Conservation (phyloP, 2,329 filamentous ascomycete species). For the Chaetomium strumarium region DNA sequence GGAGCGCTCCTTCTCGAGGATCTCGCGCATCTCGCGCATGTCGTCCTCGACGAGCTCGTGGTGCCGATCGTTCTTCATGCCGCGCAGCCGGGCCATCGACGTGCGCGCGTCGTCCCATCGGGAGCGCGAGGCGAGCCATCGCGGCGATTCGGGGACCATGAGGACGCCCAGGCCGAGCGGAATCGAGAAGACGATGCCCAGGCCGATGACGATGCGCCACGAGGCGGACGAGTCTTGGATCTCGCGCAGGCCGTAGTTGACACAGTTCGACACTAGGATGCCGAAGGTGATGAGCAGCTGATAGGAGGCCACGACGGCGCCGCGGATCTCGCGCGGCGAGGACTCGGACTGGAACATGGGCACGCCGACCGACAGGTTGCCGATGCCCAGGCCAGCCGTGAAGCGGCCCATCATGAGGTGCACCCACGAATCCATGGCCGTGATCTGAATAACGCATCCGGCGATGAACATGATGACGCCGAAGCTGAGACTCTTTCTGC, state of each 20-base stretch:
- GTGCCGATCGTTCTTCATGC: constrained; percentile 41
- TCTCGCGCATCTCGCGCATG: constrained; percentile 45
- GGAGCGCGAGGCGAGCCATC: constrained; percentile 46
- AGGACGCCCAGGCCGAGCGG: constrained; percentile 49
- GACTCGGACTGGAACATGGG: constrained; percentile 64
- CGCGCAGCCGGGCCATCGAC: constrained; percentile 49
- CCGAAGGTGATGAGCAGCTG: constrained; percentile 70
- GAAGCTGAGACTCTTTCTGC: constrained; percentile 20
- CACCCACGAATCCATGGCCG: constrained; percentile 53
- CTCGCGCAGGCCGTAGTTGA: constrained; percentile 47
- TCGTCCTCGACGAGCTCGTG: constrained; percentile 45
- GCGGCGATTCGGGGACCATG: constrained; percentile 50
- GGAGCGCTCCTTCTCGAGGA: constrained; percentile 39
- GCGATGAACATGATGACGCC: constrained; percentile 30
- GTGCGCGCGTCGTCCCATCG: constrained; percentile 43
- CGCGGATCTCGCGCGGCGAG: constrained; percentile 56
- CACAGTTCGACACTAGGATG: constrained; percentile 52
- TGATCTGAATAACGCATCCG: constrained; percentile 62
- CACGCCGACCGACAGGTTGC: constrained; percentile 58
- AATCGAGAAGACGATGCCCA: constrained; percentile 48
- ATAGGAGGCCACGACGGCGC: constrained; percentile 61
- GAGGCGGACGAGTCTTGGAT: constrained; percentile 39
- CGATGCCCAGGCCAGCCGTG: constrained; percentile 61
- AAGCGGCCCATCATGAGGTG: constrained; percentile 62
- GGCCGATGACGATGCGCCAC: constrained; percentile 58